Base-by-base conservation (phyloP, 768 basidiomycete genomes). In the Nidularia pulvinata region DNA sequence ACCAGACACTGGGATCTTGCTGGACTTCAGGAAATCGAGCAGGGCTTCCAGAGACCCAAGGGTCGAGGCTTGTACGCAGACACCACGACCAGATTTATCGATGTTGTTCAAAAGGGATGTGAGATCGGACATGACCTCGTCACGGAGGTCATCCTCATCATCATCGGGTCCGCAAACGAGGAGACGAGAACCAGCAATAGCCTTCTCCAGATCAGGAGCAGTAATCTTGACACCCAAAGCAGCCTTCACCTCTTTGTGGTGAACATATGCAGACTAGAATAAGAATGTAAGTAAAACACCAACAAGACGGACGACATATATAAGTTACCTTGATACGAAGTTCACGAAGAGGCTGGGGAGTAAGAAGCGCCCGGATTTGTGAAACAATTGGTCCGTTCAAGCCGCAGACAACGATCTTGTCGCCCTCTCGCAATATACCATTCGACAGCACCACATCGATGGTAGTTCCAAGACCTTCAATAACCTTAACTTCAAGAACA, bases 331-430 rank as follows among this genome's bases (percentile, higher is more conserved):
- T 98, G 72, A 98, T 83, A 57, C 96, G 93, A 34, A 98, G 74
- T 68, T 98, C 96, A 52, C 96, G 88, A 55, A 99, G 73, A 1
- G 97, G 97, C 65, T 99, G 96, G 1, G 97, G 97, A 0, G 96
- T 99, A 45, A 98, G 79, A 49, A 98, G 74, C 4, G 97, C 97
- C 57, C 97, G 85, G 47, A 99, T 73, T 71, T 95, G 93, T 0
- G 96, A 98, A 11, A 95, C 89, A 55, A 99, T 98, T 2, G 97
- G 93, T 1, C 97, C 97, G 64, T 98, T 98, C 56, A 98, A 78
- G 67, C 97, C 97, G 64, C 97, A 98, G 32, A 99, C 80, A 6
- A 99, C 94, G 57, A 99, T 95, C 66, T 78, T 89, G 70, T 98
- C 97, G 10, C 95, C 87, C 70, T 99, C 97, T 50, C 73, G 83